These are phyloP conservation scores for Penicillium capsulatum DNA, from an alignment of 2,329 filamentous ascomycete genomes.

Conservation along the genomic window DNA sequence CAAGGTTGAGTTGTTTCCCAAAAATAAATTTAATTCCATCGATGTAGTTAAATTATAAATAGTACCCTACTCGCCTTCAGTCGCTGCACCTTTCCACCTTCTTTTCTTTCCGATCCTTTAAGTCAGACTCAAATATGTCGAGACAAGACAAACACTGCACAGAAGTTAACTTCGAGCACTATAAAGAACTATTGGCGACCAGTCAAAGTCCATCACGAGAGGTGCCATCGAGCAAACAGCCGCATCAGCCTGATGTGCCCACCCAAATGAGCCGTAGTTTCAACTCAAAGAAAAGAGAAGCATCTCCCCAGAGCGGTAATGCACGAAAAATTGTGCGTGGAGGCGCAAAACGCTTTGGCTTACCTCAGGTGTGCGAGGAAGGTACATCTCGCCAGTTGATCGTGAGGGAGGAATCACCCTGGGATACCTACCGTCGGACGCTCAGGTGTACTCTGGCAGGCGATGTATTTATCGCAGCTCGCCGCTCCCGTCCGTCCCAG, in stretches of 20 bases:
- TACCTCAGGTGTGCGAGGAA: slow-evolving; percentile 7
- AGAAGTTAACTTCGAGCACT: slow-evolving; percentile 5
- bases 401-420: slow-evolving; percentile 7
- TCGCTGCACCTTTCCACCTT: background rate
- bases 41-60: slow-evolving; percentile 2
- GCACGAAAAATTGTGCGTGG: slow-evolving; percentile 3
- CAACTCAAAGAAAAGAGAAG: slow-evolving; percentile 2
- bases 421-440: slow-evolving; percentile 11
- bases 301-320: background rate
- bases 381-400: slow-evolving; percentile 2
- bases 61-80: background rate
- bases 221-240: background rate
- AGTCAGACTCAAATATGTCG: slow-evolving; percentile 4
- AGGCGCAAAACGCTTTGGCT: background rate
- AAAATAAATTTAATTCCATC: too few relatives aligned
- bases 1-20: background rate
- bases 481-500: slow-evolving; percentile 4
- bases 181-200: slow-evolving; percentile 1
- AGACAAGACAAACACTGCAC: slow-evolving; percentile 9
- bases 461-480: slow-evolving; percentile 9
- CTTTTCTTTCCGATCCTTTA: background rate
- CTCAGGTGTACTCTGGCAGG: slow-evolving; percentile 15
- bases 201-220: slow-evolving; percentile 2
- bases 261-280: too few relatives aligned
- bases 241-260: too few relatives aligned